A percentile compares a stretch with the other conserved stretches of the same genome.
Conservation (phyloP, 2,329 filamentous ascomycete genomes). For the Claviceps quebecensis region DNA sequence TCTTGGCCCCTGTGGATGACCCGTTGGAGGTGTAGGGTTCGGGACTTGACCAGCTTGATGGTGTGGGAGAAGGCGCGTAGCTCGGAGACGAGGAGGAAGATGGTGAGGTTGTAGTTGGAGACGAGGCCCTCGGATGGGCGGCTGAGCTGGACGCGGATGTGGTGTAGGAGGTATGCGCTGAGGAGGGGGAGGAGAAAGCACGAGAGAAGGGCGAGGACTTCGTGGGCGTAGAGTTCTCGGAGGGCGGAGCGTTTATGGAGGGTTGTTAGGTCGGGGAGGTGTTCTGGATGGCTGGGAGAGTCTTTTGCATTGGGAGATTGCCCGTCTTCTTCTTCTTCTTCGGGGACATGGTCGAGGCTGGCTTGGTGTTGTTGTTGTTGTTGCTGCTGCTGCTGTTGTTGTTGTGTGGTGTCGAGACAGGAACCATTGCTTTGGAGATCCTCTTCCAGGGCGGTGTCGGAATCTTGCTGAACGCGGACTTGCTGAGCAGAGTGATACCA, state of each 20-base stretch:
- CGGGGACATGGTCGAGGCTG: conserved; percentile 24
- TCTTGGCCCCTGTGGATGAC: conserved; percentile 40
- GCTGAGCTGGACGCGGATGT: conserved; percentile 66
- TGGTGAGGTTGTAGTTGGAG: conserved; percentile 82
- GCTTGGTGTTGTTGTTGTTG: conserved; percentile 23
- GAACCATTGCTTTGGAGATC: neutral
- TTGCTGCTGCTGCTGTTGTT: conserved; percentile 27
- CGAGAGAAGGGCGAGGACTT: conserved; percentile 57
- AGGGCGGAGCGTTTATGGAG: conserved; percentile 27
- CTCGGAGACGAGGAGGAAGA: conserved; percentile 80
- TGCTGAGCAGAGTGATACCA: conserved; percentile 64
- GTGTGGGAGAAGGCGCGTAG: conserved; percentile 70
- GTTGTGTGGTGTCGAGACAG: conserved; percentile 24
- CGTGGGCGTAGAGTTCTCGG: conserved; percentile 58
- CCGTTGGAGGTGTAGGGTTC: conserved; percentile 70
- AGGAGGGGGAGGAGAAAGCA: conserved; percentile 69
- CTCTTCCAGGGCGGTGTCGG: conserved; percentile 8
- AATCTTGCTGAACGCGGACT: conserved; percentile 39
- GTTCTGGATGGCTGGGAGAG: neutral
- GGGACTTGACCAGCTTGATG: conserved; percentile 62
- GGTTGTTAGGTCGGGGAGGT: conserved; percentile 11
- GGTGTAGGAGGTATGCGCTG: conserved; percentile 73
- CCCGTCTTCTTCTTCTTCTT: conserved; percentile 2
- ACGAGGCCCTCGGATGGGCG: conserved; percentile 75
- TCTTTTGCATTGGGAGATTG: neutral